These are phyloP conservation scores for Ilyonectria robusta DNA, from an alignment of 2,329 filamentous ascomycete species.

Conservation along the genomic window DNA sequence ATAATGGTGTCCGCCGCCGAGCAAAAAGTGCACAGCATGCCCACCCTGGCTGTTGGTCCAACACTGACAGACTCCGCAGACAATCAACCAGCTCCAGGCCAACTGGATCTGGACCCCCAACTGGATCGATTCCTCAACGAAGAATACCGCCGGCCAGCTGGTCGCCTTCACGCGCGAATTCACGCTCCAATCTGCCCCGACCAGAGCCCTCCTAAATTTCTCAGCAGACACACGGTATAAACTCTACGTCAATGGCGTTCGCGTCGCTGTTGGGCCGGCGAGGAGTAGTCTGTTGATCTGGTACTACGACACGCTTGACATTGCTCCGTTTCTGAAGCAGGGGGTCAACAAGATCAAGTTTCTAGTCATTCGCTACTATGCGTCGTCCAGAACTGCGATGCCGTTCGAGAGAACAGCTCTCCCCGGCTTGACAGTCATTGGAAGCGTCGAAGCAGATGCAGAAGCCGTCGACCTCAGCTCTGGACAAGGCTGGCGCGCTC, in stretches of 20 bases:
- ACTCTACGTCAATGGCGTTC: slow-evolving; percentile 40
- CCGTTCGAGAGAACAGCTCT: slow-evolving; percentile 31
- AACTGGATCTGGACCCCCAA: slow-evolving; percentile 57
- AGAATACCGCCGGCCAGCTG: slow-evolving; percentile 34
- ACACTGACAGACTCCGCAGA: slow-evolving; percentile 36
- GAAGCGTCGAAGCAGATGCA: neutral
- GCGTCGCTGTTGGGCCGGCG: slow-evolving; percentile 41
- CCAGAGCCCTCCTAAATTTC: slow-evolving; percentile 33
- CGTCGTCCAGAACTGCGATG: slow-evolving; percentile 29
- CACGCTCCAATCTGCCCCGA: slow-evolving; percentile 12
- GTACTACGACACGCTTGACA: slow-evolving; percentile 46
- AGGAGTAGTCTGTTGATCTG: slow-evolving; percentile 43
- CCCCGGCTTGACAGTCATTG: slow-evolving; percentile 28
- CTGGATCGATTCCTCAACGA: slow-evolving; percentile 42
- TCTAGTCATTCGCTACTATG: slow-evolving; percentile 32
- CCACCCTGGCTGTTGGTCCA: too few relatives aligned
- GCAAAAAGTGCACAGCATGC: neutral
- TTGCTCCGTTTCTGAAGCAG: slow-evolving; percentile 33
- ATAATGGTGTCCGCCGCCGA: slow-evolving; percentile 2
- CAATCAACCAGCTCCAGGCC: slow-evolving; percentile 51
- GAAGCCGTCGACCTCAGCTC: slow-evolving; percentile 11
- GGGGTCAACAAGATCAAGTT: slow-evolving; percentile 36
- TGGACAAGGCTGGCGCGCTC: slow-evolving; percentile 18
- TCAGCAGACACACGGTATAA: slow-evolving; percentile 47
- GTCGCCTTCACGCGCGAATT: slow-evolving; percentile 35